Percentiles rank a stretch among this genome's conserved stretches.
Conservation (phyloP, 225 moss, liverwort and hornwort genomes). For the Physcomitrellopsis africana region DNA sequence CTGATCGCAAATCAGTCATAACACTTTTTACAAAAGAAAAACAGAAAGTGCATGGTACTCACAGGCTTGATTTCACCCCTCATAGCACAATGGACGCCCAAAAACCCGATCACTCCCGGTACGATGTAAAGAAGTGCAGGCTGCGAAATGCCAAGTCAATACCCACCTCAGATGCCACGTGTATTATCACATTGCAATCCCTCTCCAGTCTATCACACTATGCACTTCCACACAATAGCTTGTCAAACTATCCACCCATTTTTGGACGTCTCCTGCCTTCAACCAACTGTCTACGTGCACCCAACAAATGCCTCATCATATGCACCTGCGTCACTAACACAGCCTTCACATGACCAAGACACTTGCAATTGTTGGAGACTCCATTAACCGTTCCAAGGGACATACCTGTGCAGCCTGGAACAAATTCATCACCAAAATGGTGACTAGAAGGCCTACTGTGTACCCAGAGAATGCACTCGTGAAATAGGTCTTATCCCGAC, state of each 20-base stretch:
- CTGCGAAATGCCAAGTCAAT: constrained; percentile 46
- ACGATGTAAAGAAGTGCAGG: constrained; percentile 98
- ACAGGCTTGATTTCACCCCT: constrained; percentile 93
- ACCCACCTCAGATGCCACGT: too few species aligned
- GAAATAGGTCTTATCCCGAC: constrained; percentile 84
- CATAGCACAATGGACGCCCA: constrained; percentile 80
- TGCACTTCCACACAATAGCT: not conserved
- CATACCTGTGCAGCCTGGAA: constrained; percentile 99
- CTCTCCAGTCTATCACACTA: not conserved
- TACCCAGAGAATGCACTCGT: constrained; percentile 97
- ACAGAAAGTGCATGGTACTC: constrained; percentile 26
- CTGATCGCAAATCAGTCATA: not conserved
- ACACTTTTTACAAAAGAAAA: not conserved
- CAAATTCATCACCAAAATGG: constrained; percentile 99
- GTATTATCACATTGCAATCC: not conserved
- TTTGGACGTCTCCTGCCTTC: not conserved
- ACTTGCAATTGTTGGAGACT: not conserved
- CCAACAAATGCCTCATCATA: not conserved
- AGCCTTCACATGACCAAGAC: not conserved
- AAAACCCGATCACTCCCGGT: constrained; percentile 93
- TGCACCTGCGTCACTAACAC: not conserved
- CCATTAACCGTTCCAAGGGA: constrained; percentile 10
- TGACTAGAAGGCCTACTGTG: constrained; percentile 81
- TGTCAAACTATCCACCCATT: not conserved
- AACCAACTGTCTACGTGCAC: constrained; percentile 2